These are phyloP conservation scores for Dujonia santamariae DNA, from an alignment of 1,139 yeast species.

Conservation along the genomic window DNA sequence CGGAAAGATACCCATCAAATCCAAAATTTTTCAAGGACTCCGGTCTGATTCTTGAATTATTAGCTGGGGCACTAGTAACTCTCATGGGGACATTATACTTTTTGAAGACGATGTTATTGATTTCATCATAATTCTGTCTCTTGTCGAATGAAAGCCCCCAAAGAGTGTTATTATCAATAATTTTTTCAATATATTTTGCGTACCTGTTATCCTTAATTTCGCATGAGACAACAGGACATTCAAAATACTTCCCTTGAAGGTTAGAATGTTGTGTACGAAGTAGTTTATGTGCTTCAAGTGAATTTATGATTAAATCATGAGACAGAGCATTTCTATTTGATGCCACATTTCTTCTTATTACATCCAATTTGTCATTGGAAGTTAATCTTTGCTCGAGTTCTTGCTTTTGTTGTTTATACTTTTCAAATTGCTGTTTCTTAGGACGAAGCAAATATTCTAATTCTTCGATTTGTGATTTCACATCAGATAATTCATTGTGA, in stretches of 20 bases:
- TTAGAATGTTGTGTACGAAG: slow-evolving; percentile 25
- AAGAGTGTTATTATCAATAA: slow-evolving; percentile 52
- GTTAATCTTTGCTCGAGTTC: slow-evolving; percentile 29
- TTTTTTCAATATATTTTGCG: slow-evolving; percentile 57
- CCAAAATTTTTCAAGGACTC: slow-evolving; percentile 49
- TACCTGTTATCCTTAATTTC: slow-evolving; percentile 46
- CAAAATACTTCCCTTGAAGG: slow-evolving; percentile 48
- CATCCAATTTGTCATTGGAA: slow-evolving; percentile 50
- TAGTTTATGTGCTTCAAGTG: slow-evolving; percentile 29
- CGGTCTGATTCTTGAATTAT: slow-evolving; percentile 14
- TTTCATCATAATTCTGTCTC: slow-evolving; percentile 33
- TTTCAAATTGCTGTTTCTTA: slow-evolving; percentile 7
- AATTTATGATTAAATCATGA: slow-evolving; percentile 26
- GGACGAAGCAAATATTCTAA: slow-evolving; percentile 6
- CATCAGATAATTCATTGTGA: slow-evolving; percentile 13
- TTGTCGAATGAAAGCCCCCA: slow-evolving; percentile 35
- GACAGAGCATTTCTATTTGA: too few relatives aligned
- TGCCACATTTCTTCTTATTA: too few relatives aligned
- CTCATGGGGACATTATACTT: slow-evolving; percentile 37
- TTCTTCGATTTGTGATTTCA: slow-evolving; percentile 7
- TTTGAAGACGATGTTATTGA: slow-evolving; percentile 29
- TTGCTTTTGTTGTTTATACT: slow-evolving; percentile 12
- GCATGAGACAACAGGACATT: slow-evolving; percentile 76
- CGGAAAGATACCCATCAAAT: slow-evolving; percentile 77
- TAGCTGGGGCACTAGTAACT: slow-evolving; percentile 15